phyloP scores from a whole-genome alignment of 106 monocot species.

The Dendrobium nobile region DNA sequence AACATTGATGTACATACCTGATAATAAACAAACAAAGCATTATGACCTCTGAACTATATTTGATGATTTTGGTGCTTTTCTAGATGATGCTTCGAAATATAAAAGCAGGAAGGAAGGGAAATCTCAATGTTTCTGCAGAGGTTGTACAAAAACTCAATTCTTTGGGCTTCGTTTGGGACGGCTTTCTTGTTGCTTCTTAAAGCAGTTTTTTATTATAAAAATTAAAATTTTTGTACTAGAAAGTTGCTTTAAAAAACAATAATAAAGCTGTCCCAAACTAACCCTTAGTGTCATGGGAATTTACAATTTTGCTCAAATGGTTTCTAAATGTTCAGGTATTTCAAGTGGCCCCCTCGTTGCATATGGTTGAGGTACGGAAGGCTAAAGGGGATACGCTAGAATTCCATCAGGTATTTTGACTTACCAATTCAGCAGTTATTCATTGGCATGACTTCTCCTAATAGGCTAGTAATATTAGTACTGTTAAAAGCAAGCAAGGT shows the following conservation, averaged over 20 bases:
- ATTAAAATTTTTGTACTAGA: too few species aligned
- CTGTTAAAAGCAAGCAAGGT: background rate
- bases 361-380: constrained; percentile 86
- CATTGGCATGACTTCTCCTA: background rate
- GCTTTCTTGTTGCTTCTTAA: too few species aligned
- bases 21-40: background rate
- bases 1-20: background rate
- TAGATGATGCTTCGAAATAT: constrained; percentile 71
- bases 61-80: constrained; percentile 3
- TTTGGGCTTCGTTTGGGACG: background rate
- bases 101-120: constrained; percentile 84
- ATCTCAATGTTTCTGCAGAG: constrained; percentile 63
- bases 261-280: too few species aligned
- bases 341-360: constrained; percentile 82
- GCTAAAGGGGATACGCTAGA: constrained; percentile 81
- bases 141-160: background rate
- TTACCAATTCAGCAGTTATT: background rate
- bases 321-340: constrained; percentile 42
- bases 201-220: too few species aligned
- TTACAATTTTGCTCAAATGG: background rate
- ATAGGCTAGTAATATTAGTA: background rate
- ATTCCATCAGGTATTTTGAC: constrained; percentile 60
- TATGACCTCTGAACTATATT: background rate
- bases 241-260: too few species aligned
- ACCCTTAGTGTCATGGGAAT: background rate